These are phyloP conservation scores for Citrus sp. DNA, from an alignment of 345 rosid genomes.

Conservation along the genomic window DNA sequence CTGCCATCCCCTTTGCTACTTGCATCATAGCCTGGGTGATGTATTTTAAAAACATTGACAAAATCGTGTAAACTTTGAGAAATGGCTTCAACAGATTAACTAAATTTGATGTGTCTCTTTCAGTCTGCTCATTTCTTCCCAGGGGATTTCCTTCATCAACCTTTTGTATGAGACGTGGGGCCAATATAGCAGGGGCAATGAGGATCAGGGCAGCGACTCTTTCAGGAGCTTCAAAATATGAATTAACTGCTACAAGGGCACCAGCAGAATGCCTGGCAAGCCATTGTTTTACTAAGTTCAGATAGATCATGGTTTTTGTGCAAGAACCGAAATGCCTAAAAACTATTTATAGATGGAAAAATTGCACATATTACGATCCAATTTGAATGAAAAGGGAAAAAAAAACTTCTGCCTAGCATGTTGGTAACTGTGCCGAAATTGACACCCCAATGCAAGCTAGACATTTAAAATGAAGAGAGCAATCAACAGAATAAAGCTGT, in stretches of 20 bases:
- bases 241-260: slow-evolving; percentile 69
- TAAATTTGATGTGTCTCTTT: slow-evolving; percentile 27
- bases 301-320: background rate
- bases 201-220: slow-evolving; percentile 82
- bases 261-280: slow-evolving; percentile 83
- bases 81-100: slow-evolving; percentile 20
- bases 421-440: background rate
- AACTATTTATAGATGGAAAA: background rate
- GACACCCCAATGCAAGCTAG: background rate
- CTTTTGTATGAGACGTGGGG: slow-evolving; percentile 40
- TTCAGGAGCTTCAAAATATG: slow-evolving; percentile 91
- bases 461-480: background rate
- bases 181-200: slow-evolving; percentile 87
- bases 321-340: background rate
- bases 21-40: slow-evolving; percentile 29
- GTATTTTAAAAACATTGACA: slow-evolving; percentile 35
- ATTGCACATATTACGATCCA: background rate
- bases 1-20: slow-evolving; percentile 45
- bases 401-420: background rate
- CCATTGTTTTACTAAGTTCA: slow-evolving; percentile 11
- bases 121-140: slow-evolving; percentile 23
- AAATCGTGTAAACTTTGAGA: slow-evolving; percentile 27
- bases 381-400: background rate
- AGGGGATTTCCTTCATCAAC: slow-evolving; percentile 14
- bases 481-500: background rate